These are phyloP conservation scores for Yamadazyma trypodendri DNA, from an alignment of 1,139 yeast species.

Conservation along the genomic window DNA sequence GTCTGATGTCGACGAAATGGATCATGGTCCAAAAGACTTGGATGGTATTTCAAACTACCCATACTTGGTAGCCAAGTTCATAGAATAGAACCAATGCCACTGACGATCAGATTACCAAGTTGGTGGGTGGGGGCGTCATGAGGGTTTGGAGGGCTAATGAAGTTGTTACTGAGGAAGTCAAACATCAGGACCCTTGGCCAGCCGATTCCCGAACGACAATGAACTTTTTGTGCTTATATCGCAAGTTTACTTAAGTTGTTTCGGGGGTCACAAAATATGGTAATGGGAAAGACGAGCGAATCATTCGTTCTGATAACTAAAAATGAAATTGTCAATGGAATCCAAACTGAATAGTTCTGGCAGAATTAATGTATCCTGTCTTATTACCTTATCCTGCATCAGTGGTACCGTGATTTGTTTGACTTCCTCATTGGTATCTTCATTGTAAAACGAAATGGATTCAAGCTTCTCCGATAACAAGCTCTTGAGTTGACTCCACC, in stretches of 20 bases:
- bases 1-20: constrained; percentile 54
- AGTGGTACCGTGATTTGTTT: neutral
- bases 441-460: constrained; percentile 8
- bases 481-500: constrained; percentile 13
- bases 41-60: constrained; percentile 58
- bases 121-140: constrained; percentile 49
- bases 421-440: neutral
- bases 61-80: constrained; percentile 39
- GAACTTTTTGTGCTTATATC: too few relatives aligned
- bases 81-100: constrained; percentile 38
- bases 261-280: too few relatives aligned
- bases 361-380: constrained; percentile 11
- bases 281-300: too few relatives aligned
- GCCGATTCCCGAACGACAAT: neutral
- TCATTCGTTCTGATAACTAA: constrained; percentile 9
- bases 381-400: neutral
- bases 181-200: constrained; percentile 4
- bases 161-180: constrained; percentile 23
- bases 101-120: constrained; percentile 39
- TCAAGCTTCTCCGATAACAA: constrained; percentile 5
- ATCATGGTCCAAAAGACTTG: constrained; percentile 45
- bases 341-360: constrained; percentile 13
- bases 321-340: constrained; percentile 11
- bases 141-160: constrained; percentile 52
- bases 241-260: too few relatives aligned